phyloP scores from a whole-genome alignment of 192 early-diverging fungal genomes.

The Pecoramyces ruminantium region DNA sequence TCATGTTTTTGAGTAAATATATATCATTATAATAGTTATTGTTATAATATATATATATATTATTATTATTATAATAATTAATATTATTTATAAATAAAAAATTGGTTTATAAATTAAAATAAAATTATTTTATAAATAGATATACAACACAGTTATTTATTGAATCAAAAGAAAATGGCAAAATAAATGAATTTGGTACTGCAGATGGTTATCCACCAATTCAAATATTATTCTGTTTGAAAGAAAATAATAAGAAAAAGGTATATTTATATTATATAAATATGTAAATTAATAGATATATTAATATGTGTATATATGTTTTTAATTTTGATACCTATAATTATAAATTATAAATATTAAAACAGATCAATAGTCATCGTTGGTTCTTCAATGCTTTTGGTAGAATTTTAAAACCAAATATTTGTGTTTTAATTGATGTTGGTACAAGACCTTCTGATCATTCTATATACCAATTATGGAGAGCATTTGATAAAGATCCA shows the following conservation, averaged over 20 bases:
- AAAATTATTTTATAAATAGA: constrained; percentile 10
- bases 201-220: constrained; percentile 37
- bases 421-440: constrained; percentile 49
- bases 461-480: constrained; percentile 65
- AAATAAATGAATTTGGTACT: constrained; percentile 38
- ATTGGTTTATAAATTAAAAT: not conserved
- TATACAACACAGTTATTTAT: constrained; percentile 33
- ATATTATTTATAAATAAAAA: no score
- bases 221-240: constrained; percentile 61
- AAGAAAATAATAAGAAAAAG: constrained; percentile 52
- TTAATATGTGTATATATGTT: no score
- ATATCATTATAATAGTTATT: no score
- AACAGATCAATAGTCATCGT: constrained; percentile 38
- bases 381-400: constrained; percentile 49
- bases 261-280: no score
- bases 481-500: constrained; percentile 50
- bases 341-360: no score
- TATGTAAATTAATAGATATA: no score
- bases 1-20: not conserved
- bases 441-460: constrained; percentile 57
- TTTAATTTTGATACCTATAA: no score
- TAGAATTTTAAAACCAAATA: constrained; percentile 30
- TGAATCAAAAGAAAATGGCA: constrained; percentile 24
- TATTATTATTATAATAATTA: not conserved
- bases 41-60: no score